Evolutionary conservation across 129 eudicot species (phyloP), one percentile per base, ranked within the genome.

Genomic region (Escallonia herrerae): DNA sequence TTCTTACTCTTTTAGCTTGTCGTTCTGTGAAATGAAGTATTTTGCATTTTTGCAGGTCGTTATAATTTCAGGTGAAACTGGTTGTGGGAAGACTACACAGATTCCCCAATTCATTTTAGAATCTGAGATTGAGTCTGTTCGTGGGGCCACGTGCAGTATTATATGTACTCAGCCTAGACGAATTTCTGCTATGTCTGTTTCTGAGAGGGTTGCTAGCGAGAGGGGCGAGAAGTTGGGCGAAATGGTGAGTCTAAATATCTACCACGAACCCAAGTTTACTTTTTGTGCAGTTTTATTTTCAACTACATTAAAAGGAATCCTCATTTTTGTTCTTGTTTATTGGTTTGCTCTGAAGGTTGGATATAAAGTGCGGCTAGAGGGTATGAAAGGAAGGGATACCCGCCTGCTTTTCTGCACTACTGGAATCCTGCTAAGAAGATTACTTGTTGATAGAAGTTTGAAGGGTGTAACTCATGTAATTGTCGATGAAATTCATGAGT

Each of bases 31-130:
- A 22, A 22, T 22, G 33, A 65, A 43, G 48, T 33, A 15, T 12
- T 44, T 70, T 73, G 14, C 67, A 44, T 67, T 64, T 65, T 53
- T 67, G 50, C 79, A 91, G 98, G 98, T 91, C 65, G 91, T 89
- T 63, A 77, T 94, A 71, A 82, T 94, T 82, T 94, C 99, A 64
- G 99, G 99, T 87, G 99, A 94, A 82, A 94, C 99, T 58, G 99
- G 99, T 68, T 94, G 99, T 61, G 99, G 99, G 49, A 94, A 94
- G 82, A 89, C 99, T 46, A 94, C 99, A 12, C 99, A 94, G 75
- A 89, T 94, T 78, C 99, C 99, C 60, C 99, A 94, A 73, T 94
- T 80, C 60, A 94, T 94, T 65, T 66, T 94, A 73, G 99, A 94
- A 74, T 82, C 94, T 33, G 97, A 89, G 76, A 80, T 86, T 37